phyloP scores from a whole-genome alignment of 2,329 filamentous ascomycete genomes.

The Ilyonectria destructans region DNA sequence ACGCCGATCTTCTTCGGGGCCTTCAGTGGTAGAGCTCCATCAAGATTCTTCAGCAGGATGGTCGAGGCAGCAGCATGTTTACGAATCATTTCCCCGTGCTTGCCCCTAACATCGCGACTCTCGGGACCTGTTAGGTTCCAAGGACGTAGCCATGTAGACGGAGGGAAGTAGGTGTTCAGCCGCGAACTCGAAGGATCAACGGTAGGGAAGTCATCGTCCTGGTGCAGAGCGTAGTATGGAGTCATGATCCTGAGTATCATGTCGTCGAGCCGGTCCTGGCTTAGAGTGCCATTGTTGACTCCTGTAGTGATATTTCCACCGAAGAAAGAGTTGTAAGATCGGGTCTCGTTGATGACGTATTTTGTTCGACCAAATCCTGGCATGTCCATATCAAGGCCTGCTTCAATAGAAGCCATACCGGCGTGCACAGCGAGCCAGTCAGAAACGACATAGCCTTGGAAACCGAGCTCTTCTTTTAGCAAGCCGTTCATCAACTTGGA shows the following conservation, averaged over 20 bases:
- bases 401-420: conserved; percentile 61
- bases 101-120: conserved; percentile 67
- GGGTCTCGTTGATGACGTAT: conserved; percentile 53
- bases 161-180: conserved; percentile 66
- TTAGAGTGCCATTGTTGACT: conserved; percentile 64
- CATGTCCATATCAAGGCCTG: conserved; percentile 69
- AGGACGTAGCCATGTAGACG: conserved; percentile 60
- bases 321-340: conserved; percentile 58
- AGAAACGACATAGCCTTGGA: conserved; percentile 62
- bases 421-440: conserved; percentile 62
- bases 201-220: conserved; percentile 63
- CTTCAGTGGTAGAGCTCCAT: conserved; percentile 73
- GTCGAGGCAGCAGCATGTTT: conserved; percentile 72
- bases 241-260: conserved; percentile 70
- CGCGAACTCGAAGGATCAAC: conserved; percentile 63
- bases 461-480: conserved; percentile 66
- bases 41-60: conserved; percentile 83
- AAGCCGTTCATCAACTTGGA: conserved; percentile 64
- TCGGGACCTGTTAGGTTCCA: conserved; percentile 65
- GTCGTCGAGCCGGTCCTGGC: conserved; percentile 60
- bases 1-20: conserved; percentile 71
- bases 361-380: no score
- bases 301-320: conserved; percentile 63
- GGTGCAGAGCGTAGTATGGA: conserved; percentile 65
- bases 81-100: conserved; percentile 70